Percentiles rank a stretch among this genome's conserved stretches.
These are phyloP conservation scores for Tuber calosporum DNA, from an alignment of 495 filamentous ascomycete species.

Conservation along the genomic window DNA sequence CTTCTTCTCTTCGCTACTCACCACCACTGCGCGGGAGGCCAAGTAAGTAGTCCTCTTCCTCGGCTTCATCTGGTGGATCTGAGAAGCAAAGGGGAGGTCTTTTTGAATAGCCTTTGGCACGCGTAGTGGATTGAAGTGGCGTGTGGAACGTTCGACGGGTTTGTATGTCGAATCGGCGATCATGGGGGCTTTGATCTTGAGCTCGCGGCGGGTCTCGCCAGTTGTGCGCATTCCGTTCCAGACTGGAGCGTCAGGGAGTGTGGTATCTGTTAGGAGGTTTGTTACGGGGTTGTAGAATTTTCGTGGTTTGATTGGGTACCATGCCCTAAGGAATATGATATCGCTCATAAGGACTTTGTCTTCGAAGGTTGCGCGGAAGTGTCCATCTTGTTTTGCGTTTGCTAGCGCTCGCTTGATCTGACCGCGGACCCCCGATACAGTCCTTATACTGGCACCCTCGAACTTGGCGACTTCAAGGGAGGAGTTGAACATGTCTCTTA, in stretches of 20 bases:
- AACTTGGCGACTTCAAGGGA: conserved; percentile 94
- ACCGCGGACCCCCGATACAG: conserved; percentile 87
- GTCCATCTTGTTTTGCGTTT: conserved; percentile 85
- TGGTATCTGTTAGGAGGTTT: conserved; percentile 60
- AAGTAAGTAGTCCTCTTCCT: conserved; percentile 80
- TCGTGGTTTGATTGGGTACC: conserved; percentile 91
- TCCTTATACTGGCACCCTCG: conserved; percentile 89
- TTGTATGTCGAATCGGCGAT: conserved; percentile 75
- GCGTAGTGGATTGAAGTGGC: conserved; percentile 89
- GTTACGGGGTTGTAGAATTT: conserved; percentile 96
- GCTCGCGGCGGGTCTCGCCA: conserved; percentile 76
- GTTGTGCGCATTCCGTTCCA: conserved; percentile 91
- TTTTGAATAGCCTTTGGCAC: conserved; percentile 78
- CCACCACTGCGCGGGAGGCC: conserved; percentile 85
- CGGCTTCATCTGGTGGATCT: conserved; percentile 72
- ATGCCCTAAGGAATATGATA: conserved; percentile 89
- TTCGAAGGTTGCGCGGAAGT: conserved; percentile 93
- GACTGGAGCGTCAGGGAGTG: conserved; percentile 44
- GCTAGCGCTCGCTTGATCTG: conserved; percentile 90
- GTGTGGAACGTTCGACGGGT: conserved; percentile 66
- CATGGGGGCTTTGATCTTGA: conserved; percentile 67
- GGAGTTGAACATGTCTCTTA: conserved; percentile 95
- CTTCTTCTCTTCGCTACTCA: conserved; percentile 70
- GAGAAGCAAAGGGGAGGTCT: conserved; percentile 84
- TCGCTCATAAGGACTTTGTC: conserved; percentile 96